phyloP scores from a whole-genome alignment of 2,329 filamentous ascomycete genomes.

The Zopfia rhizophila region DNA sequence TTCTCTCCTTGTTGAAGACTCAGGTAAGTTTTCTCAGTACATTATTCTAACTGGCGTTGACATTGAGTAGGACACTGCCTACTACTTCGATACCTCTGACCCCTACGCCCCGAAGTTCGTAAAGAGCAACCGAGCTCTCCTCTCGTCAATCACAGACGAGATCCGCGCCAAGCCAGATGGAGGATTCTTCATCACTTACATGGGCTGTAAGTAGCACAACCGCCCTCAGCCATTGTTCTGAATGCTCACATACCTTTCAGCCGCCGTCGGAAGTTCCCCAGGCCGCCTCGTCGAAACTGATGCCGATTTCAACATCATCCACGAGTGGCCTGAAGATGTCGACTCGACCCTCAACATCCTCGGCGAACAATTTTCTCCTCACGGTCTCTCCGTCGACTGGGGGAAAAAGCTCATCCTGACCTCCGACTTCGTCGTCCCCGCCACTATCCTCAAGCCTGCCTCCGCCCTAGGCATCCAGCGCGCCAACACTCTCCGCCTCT shows the following conservation, averaged over 20 bases:
- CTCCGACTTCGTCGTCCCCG: slow-evolving; percentile 71
- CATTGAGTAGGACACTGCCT: slow-evolving; percentile 64
- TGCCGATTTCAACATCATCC: slow-evolving; percentile 68
- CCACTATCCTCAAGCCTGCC: slow-evolving; percentile 69
- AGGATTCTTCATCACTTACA: slow-evolving; percentile 71
- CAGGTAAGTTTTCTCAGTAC: slow-evolving; percentile 42
- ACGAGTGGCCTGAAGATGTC: slow-evolving; percentile 70
- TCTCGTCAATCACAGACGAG: slow-evolving; percentile 70
- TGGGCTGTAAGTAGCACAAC: slow-evolving; percentile 59
- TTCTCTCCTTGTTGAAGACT: slow-evolving; percentile 68
- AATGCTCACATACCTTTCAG: slow-evolving; percentile 29
- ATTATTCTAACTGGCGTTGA: slow-evolving; percentile 3
- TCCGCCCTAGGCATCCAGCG: slow-evolving; percentile 61
- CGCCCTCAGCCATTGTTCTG: slow-evolving; percentile 19
- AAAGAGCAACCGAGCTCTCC: slow-evolving; percentile 69
- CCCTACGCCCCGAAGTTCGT: slow-evolving; percentile 68
- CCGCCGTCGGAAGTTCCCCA: slow-evolving; percentile 66
- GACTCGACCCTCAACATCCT: slow-evolving; percentile 65
- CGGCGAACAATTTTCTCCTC: slow-evolving; percentile 69
- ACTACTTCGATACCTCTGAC: slow-evolving; percentile 69
- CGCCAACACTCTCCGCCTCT: slow-evolving; percentile 69
- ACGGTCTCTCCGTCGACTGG: slow-evolving; percentile 68
- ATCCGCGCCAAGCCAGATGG: slow-evolving; percentile 72
- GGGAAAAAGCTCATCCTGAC: slow-evolving; percentile 68
- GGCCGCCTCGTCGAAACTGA: slow-evolving; percentile 71